Percentiles rank a stretch among this genome's conserved stretches.
Conservation (phyloP, 1,284 basidiomycete species). For the Naganishia sp. region DNA sequence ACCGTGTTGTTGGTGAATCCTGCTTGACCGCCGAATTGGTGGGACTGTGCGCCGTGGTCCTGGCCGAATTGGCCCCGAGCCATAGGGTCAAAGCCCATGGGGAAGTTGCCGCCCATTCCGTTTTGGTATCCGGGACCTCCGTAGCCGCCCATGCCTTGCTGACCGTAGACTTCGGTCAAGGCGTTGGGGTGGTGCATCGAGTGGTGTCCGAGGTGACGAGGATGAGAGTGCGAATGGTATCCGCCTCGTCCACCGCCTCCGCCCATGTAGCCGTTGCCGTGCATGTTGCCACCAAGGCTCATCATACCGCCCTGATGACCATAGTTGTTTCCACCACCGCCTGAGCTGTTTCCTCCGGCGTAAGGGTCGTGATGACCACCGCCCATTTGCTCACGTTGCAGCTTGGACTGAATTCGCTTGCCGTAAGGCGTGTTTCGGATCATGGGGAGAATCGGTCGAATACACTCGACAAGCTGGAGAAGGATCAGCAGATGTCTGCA, state of each 20-base stretch:
- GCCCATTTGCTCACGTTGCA: conserved; percentile 86
- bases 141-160: conserved; percentile 31
- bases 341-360: conserved; percentile 54
- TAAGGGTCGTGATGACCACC: conserved; percentile 53
- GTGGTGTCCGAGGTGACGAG: conserved; percentile 49
- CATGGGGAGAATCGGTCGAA: conserved; percentile 90
- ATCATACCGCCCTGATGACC: conserved; percentile 58
- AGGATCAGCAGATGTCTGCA: conserved; percentile 46
- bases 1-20: conserved; percentile 13
- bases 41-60: conserved; percentile 6
- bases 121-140: conserved; percentile 32
- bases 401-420: conserved; percentile 95
- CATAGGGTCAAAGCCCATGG: conserved; percentile 30
- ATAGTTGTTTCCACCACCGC: conserved; percentile 52
- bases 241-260: conserved; percentile 37
- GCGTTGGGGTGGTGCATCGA: conserved; percentile 55
- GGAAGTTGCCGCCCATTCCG: conserved; percentile 30
- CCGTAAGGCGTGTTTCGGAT: conserved; percentile 97
- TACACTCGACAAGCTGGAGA: conserved; percentile 77
- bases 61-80: conserved; percentile 27
- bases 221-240: conserved; percentile 40
- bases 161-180: conserved; percentile 53
- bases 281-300: conserved; percentile 33
- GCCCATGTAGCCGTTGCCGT: conserved; percentile 33
- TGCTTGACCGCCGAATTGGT: conserved; percentile 15